Conservation (phyloP, 2,329 filamentous ascomycete species). For the Erysiphe pulchra region DNA sequence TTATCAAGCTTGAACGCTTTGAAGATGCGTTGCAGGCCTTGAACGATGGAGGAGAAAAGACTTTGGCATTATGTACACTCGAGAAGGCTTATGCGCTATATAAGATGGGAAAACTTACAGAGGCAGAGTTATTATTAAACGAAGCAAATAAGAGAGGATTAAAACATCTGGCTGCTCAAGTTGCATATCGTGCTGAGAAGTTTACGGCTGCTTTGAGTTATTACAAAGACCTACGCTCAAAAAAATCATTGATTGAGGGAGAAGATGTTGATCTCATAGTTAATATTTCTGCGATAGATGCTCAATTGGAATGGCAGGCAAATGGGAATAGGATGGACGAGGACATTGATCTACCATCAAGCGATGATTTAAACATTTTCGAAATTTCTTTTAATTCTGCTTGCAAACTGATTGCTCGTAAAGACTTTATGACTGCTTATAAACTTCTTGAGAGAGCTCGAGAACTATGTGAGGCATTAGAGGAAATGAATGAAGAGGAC, state of each 20-base stretch:
- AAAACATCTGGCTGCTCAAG: conserved; percentile 32
- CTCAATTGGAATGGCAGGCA: conserved; percentile 47
- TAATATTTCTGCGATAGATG: conserved; percentile 45
- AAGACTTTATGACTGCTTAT: conserved; percentile 36
- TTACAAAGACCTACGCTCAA: conserved; percentile 31
- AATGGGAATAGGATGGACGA: conserved; percentile 11
- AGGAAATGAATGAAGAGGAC: conserved; percentile 49
- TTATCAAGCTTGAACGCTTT: conserved; percentile 63
- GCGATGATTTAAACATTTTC: conserved; percentile 46
- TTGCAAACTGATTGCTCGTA: conserved; percentile 44
- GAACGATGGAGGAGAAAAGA: conserved; percentile 30
- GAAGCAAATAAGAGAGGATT: conserved; percentile 8
- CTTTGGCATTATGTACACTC: conserved; percentile 34
- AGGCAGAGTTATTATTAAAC: conserved; percentile 23
- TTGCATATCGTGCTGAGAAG: conserved; percentile 48
- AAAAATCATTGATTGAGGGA: conserved; percentile 20
- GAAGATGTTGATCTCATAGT: conserved; percentile 54
- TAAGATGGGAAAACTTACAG: conserved; percentile 43
- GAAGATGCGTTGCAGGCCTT: conserved; percentile 49
- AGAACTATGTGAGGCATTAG: conserved; percentile 44
- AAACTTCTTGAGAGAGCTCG: conserved; percentile 43
- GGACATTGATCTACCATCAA: conserved; percentile 22
- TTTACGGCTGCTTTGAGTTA: conserved; percentile 39
- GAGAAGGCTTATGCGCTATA: conserved; percentile 68
- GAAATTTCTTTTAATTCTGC: conserved; percentile 65